phyloP scores from a whole-genome alignment of 2,329 filamentous ascomycete genomes.

The Helicocarpus griseus region DNA sequence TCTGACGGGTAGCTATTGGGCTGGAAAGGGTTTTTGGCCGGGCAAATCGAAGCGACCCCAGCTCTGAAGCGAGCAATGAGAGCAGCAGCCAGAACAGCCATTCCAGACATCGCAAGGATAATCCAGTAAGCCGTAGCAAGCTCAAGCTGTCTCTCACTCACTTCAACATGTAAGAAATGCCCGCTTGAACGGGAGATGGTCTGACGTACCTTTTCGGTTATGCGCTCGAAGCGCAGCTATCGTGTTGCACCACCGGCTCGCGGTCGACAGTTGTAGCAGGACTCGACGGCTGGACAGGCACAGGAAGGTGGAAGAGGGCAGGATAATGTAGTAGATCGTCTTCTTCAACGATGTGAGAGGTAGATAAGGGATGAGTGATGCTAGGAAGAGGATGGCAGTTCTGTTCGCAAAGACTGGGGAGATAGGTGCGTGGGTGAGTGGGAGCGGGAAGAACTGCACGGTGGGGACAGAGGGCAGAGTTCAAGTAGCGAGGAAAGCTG shows the following conservation, averaged over 20 bases:
- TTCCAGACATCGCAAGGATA: neutral
- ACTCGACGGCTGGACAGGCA: neutral
- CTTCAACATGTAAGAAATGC: neutral
- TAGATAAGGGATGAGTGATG: neutral
- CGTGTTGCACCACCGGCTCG: neutral
- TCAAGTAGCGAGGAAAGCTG: neutral
- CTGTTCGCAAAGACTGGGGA: constrained; percentile 3
- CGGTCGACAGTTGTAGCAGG: neutral
- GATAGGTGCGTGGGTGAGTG: neutral
- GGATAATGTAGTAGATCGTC: neutral
- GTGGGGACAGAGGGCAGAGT: neutral
- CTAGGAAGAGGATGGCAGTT: neutral
- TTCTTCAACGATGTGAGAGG: neutral
- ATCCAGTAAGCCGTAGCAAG: neutral
- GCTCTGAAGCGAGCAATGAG: neutral
- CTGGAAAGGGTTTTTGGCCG: neutral
- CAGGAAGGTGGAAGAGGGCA: neutral
- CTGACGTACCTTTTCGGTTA: constrained; percentile 1
- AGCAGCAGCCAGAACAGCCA: neutral
- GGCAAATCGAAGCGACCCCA: neutral
- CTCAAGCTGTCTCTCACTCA: neutral
- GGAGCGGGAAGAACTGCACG: neutral
- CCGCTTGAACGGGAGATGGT: neutral
- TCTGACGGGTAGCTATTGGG: neutral
- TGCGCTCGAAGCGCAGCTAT: constrained; percentile 5